These are phyloP conservation scores for Candida glucosophila DNA, from an alignment of 1,139 yeast genomes.

Conservation along the genomic window DNA sequence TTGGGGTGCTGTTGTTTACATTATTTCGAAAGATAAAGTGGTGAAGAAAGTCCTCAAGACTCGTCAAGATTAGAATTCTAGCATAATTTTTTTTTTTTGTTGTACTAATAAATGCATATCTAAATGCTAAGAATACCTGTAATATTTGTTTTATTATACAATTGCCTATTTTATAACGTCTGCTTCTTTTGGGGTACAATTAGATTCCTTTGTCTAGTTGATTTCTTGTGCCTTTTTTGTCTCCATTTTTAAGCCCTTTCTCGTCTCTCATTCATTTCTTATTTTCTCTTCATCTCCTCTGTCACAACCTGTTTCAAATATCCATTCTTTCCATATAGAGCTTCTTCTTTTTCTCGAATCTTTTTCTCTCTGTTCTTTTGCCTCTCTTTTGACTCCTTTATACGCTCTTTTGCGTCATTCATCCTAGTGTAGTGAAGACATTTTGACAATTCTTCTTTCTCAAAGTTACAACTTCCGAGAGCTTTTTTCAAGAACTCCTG, in stretches of 20 bases:
- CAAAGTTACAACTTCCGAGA: constrained; percentile 80
- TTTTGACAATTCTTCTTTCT: constrained; percentile 67
- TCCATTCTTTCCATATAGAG: constrained; percentile 70
- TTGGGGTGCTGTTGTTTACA: constrained; percentile 96
- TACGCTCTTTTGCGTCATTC: constrained; percentile 57
- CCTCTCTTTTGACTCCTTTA: constrained; percentile 47
- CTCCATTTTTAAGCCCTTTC: too few species aligned
- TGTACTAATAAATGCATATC: neutral
- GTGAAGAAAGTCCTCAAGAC: constrained; percentile 82
- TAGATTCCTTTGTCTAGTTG: too few species aligned
- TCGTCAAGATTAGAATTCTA: constrained; percentile 62
- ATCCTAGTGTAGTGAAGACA: constrained; percentile 78
- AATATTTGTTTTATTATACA: neutral
- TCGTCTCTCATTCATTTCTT: constrained; percentile 1
- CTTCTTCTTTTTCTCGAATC: constrained; percentile 62
- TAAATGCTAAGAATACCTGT: neutral
- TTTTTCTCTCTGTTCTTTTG: constrained; percentile 45
- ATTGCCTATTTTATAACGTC: neutral
- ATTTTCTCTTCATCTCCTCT: constrained; percentile 14
- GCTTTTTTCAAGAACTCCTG: constrained; percentile 63
- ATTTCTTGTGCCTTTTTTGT: too few species aligned
- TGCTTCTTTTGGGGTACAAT: too few species aligned
- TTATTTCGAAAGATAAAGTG: constrained; percentile 88
- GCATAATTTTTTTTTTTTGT: neutral
- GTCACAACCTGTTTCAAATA: constrained; percentile 62